Evolutionary conservation across 2,329 filamentous ascomycete genomes (phyloP), one percentile per base, ranked within the genome.

Genomic region (Ophiostoma quercus): DNA sequence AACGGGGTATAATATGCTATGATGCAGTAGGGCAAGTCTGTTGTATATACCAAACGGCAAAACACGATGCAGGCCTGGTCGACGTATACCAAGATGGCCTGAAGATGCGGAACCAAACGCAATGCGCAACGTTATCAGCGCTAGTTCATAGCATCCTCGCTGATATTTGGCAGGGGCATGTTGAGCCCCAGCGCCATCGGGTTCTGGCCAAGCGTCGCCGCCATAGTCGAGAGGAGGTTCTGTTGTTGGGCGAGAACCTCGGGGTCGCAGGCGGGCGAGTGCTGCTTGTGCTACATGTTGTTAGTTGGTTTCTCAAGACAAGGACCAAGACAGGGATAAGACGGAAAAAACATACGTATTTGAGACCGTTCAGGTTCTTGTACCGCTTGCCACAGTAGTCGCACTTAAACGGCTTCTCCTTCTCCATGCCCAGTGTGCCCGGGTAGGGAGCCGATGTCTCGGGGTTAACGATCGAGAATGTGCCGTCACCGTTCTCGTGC

Each of bases 341-440:
- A n/a, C n/a, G n/a, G n/a, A n/a, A n/a, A n/a, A n/a, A 0, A 81
- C 87, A 80, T 80, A 90, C 87, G 78, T 99, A 99, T 88, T 99
- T 99, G 73, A 99, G 86, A 7, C 95, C 95, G 80, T 99, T 99
- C 72, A 99, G 80, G 77, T 99, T 99, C 88, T 99, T 99, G 82
- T 99, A 99, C 68, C 95, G 91, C 83, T 99, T 99, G 76, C 94
- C 94, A 78, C 95, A 99, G 12, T 93, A 90, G 74, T 98, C 94
- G 79, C 95, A 99, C 77, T 94, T 94, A 79, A 98, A 98, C 2
- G 95, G 95, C 83, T 99, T 99, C 82, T 98, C 94, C 79, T 98
- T 99, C 81, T 99, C 95, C 95, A 99, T 99, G n/a, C 95, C 95
- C 47, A 97, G 84, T 0, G 95, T 98, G 41, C 95, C 95, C 0